Base-by-base conservation (phyloP, 2,329 filamentous ascomycete genomes). In the Boeremia lycopersici region DNA sequence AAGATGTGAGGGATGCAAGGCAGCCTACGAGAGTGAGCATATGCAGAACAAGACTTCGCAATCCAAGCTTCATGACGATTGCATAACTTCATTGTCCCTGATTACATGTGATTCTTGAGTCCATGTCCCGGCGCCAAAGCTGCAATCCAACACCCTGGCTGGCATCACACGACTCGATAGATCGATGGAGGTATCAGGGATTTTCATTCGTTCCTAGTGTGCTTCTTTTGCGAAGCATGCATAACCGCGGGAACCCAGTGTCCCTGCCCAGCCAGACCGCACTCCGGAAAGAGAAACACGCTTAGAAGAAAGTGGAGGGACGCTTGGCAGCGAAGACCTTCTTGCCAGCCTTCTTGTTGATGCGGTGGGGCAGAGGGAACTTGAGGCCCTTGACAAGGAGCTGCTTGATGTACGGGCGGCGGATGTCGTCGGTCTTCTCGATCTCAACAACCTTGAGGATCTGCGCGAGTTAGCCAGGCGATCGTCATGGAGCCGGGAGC, bases 391-490 rank as follows among this genome's bases (percentile, higher is more conserved):
- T 98, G 82, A 85, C 83, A 78, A 96, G 82, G 80, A 99, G 91
- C 85, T 99, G 95, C 87, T 93, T 96, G 86, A 99, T 96, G 89
- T 99, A 99, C 70, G 95, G 93, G 80, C 95, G 91, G 86, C 93
- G 95, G 85, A 99, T 84, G 78, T 95, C 91, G 70, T 93, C 91
- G 76, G 82, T 84, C 88, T 96, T 96, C 85, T 96, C 89, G 76
- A 99, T 80, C 85, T 99, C 95, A 75, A 96, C 89, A 74, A 99
- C 93, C 82, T 96, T 96, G 80, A 99, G 91, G 80, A 99, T 93
- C 93, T 98, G 71, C 38, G 43, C 25, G 6, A 17, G 25, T 48
- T 39, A 47, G 33, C 6, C 9, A 15, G 8, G 47, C 33, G 47
- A 13, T 45, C 12, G 12, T 28, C 8, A 36, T 45, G 13, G n/a